Base-by-base conservation (phyloP, 768 basidiomycete genomes). In the Chlorophyllum brunneum region DNA sequence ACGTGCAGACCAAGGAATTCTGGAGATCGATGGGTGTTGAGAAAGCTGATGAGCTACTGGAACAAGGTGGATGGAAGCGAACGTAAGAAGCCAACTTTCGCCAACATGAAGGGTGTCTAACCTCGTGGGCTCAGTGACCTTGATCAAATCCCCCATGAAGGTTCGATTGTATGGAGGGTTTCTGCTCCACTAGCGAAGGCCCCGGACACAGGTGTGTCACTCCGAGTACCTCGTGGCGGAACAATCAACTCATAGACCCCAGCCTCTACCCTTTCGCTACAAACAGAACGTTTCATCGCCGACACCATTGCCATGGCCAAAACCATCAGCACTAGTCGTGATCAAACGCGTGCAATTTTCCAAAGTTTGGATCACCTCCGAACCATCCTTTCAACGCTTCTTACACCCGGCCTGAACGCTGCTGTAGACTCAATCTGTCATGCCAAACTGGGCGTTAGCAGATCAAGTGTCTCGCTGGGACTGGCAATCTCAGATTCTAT, bases 1-100 rank as follows among this genome's bases (percentile, higher is more conserved):
- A 98, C 60, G 71, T 85, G 13, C 80, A 82, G 55, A 87, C 85
- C 0, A 78, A 79, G 51, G 94, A 97, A 59, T 86, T 98, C 59
- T 80, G 92, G 77, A 72, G 95, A 43, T 89, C 92, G 0, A 90
- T 90, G 79, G 76, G 76, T 4, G 58, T 73, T 6, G 86, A 86
- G 36, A 93, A 88, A 62, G 92, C 86, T 0, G 79, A 82, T 44
- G 92, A 92, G 43, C 72, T 92, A 51, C 59, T 95, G 4, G 65
- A 63, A 1, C 78, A 88, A 61, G 85, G 86, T 0, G 80, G 79
- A 1, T 98, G 95, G 95, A 66, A 67, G 15, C 76, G 83, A 47
- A 61, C 88, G 95, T 95, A 59, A 38, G 76, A n/a, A n/a, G n/a
- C n/a, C n/a, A n/a, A n/a, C 57, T 5, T 33, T 39, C 15, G 22